A percentile compares a stretch with the other conserved stretches of the same genome.
These are phyloP conservation scores for Chiua virens DNA, from an alignment of 768 basidiomycete genomes.

Conservation along the genomic window DNA sequence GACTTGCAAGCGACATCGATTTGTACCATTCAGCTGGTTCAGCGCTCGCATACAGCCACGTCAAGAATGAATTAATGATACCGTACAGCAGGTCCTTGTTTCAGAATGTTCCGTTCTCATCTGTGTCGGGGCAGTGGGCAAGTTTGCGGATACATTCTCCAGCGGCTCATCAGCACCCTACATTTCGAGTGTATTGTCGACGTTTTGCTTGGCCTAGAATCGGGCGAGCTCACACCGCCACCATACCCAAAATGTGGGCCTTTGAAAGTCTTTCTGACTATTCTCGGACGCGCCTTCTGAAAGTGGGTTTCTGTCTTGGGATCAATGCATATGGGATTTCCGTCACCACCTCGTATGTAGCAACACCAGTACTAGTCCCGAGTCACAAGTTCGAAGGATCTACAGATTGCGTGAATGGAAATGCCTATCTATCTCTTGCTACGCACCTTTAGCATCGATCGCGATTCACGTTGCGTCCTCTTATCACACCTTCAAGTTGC, in stretches of 20 bases:
- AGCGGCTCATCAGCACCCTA: not conserved
- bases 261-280: too few species aligned
- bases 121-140: not conserved
- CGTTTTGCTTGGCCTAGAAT: not conserved
- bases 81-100: not conserved
- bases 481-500: too few species aligned
- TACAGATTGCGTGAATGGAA: too few species aligned
- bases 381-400: too few species aligned
- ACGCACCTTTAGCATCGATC: not conserved
- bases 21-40: not conserved
- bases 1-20: too few species aligned
- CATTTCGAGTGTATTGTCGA: conserved; percentile 1
- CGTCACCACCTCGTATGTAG: too few species aligned
- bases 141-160: not conserved
- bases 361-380: too few species aligned
- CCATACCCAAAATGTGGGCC: not conserved
- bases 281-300: too few species aligned
- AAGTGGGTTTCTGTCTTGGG: too few species aligned
- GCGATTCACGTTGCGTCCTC: not conserved
- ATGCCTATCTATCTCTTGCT: not conserved
- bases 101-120: not conserved
- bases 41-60: too few species aligned
- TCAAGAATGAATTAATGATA: too few species aligned
- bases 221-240: not conserved
- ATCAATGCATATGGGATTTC: too few species aligned